A percentile compares a stretch with the other conserved stretches of the same genome.
Conservation (phyloP, 306 rosid genomes). For the Acacia acuminata region DNA sequence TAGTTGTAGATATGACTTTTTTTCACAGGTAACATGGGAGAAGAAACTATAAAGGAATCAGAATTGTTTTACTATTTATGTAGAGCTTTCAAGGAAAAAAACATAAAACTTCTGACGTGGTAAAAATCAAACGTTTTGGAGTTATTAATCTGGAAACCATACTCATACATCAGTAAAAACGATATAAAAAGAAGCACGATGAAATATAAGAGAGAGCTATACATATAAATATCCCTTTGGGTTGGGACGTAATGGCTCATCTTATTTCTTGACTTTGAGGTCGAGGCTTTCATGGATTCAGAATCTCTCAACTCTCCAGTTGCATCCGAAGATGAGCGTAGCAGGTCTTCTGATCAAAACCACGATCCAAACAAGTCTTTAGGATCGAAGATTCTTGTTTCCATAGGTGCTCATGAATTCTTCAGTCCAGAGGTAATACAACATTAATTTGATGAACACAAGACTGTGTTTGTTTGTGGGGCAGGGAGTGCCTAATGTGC, state of each 20-base stretch:
- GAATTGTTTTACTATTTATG: background rate
- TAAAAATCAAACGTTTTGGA: background rate
- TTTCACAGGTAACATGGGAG: background rate
- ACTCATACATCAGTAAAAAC: background rate
- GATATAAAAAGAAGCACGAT: background rate
- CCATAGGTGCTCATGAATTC: slow-evolving; percentile 53
- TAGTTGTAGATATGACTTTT: background rate
- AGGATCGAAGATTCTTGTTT: slow-evolving; percentile 12
- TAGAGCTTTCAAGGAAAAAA: background rate
- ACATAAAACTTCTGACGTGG: background rate
- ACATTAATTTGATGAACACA: no score
- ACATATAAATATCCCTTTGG: background rate
- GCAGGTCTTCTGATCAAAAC: background rate
- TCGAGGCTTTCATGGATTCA: background rate
- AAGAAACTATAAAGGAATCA: background rate
- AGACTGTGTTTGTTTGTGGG: background rate
- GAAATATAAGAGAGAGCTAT: background rate
- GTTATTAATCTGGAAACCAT: background rate
- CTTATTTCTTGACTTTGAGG: background rate
- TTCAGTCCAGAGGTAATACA: slow-evolving; percentile 41
- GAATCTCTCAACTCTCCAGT: background rate
- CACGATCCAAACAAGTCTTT: background rate
- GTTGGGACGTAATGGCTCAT: background rate
- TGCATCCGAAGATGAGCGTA: background rate
- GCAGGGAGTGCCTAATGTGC: no score